Percentiles rank a stretch among this genome's conserved stretches.
Conservation (phyloP, 2,329 filamentous ascomycete genomes). For the Alternaria brassicae region DNA sequence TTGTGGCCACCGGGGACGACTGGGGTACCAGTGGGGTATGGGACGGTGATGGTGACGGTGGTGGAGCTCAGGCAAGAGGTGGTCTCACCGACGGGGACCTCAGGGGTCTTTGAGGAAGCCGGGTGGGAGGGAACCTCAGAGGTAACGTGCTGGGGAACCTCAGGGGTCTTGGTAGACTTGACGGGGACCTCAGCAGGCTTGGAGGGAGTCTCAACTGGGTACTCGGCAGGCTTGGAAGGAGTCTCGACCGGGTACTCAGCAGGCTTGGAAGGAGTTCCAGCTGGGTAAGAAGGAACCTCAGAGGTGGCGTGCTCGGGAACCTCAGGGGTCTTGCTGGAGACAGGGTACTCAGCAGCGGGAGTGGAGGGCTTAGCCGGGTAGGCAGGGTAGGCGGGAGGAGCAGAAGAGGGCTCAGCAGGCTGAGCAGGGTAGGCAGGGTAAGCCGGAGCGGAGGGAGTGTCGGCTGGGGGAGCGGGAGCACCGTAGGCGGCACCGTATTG, state of each 20-base stretch:
- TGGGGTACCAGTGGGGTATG: slow-evolving; percentile 46
- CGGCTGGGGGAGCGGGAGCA: slow-evolving; percentile 15
- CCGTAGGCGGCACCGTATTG: slow-evolving; percentile 32
- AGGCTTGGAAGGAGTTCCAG: slow-evolving; percentile 1
- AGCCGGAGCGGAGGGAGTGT: slow-evolving; percentile 22
- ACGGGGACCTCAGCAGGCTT: slow-evolving; percentile 7
- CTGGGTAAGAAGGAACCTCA: slow-evolving; percentile 1
- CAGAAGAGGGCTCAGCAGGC: slow-evolving; percentile 10
- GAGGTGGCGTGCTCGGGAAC: slow-evolving; percentile 20
- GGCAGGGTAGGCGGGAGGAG: slow-evolving; percentile 18
- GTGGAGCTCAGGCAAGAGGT: slow-evolving; percentile 50
- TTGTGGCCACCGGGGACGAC: not conserved
- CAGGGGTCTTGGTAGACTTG: slow-evolving; percentile 5
- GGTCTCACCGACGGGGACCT: slow-evolving; percentile 20
- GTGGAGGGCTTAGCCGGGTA: slow-evolving; percentile 18
- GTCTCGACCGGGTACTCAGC: slow-evolving; percentile 10
- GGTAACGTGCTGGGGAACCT: slow-evolving; percentile 18
- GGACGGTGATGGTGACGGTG: slow-evolving; percentile 54
- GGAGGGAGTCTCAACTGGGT: slow-evolving; percentile 16
- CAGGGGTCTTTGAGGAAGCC: slow-evolving; percentile 9
- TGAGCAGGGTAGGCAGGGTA: slow-evolving; percentile 20
- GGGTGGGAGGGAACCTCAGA: slow-evolving; percentile 4
- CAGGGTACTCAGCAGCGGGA: slow-evolving; percentile 9
- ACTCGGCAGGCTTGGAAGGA: slow-evolving; percentile 18
- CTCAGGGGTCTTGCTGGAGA: slow-evolving; percentile 8